Base-by-base conservation (phyloP, 2,329 filamentous ascomycete species). In the Penicillium occitanis region DNA sequence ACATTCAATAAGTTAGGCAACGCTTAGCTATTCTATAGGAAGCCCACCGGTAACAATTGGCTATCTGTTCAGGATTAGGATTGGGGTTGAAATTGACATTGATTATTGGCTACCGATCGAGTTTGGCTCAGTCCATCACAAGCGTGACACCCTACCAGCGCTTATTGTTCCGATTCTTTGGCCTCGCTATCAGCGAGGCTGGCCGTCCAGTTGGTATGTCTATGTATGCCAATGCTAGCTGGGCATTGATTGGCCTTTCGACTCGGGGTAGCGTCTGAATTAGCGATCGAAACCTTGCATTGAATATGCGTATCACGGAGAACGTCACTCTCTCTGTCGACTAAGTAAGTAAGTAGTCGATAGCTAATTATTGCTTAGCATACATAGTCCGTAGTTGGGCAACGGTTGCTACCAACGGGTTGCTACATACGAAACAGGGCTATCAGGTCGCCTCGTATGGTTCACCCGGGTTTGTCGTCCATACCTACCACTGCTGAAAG, bases 251-350 rank as follows among this genome's bases (percentile, higher is more conserved):
- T 37, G 33, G 53, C 53, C 30, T 35, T 33, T 22, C 48, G 25
- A 30, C 48, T 57, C n/a, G 33, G 11, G 51, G 10, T 37, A 22
- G 13, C 35, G 51, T 37, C 30, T 37, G 53, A 30, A 14, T 37
- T 57, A 57, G 53, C 30, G 30, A 17, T 57, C 11, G n/a, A 57
- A 14, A 14, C 53, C 53, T 57, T 57, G 53, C 53, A 57, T 57
- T 7, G 5, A 13, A 57, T 40, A 37, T 55, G 51, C 8, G 30
- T 55, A 25, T 37, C 14, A 6, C 33, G 33, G 6, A 22, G 33
- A 7, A 37, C 11, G 17, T 19, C n/a, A 37, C 7, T 19, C 28
- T 25, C 10, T 53, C 25, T 11, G n/a, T 1, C 6, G 25, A n/a
- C 50, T 51, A 17, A n/a, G 1, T 53, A 33, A 33, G 1, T 33